These are phyloP conservation scores for Eucalyptus grandis DNA, from an alignment of 345 rosid genomes.

Conservation along the genomic window DNA sequence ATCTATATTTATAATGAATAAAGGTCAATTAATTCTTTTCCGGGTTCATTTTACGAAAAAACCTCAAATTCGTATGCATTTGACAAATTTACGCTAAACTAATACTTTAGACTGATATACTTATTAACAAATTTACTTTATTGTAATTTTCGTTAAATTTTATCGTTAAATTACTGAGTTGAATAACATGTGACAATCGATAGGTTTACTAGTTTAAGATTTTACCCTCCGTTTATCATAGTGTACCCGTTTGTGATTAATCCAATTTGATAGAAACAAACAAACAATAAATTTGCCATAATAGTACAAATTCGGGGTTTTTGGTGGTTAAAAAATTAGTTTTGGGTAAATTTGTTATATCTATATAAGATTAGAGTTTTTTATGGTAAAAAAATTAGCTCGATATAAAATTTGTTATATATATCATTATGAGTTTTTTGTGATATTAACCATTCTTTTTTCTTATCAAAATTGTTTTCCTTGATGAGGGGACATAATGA, in stretches of 20 bases:
- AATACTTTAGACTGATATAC: accelerated
- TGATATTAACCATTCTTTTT: not conserved
- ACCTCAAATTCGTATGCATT: not conserved
- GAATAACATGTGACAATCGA: accelerated
- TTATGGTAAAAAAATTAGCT: too few species aligned
- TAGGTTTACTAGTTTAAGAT: accelerated
- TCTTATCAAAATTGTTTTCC: not conserved
- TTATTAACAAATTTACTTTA: accelerated
- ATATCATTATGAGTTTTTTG: not conserved
- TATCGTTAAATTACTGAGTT: accelerated
- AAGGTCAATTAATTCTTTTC: not conserved
- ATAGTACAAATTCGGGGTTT: too few species aligned
- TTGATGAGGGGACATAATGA: not conserved
- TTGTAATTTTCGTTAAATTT: too few species aligned
- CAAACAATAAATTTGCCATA: too few species aligned
- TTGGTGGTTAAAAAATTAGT: too few species aligned
- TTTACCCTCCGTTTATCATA: too few species aligned
- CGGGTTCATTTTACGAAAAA: too few species aligned
- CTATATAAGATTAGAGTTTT: accelerated
- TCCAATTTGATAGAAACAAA: too few species aligned
- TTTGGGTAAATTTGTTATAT: accelerated
- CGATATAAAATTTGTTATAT: too few species aligned
- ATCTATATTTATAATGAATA: not conserved
- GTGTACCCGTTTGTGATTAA: too few species aligned
- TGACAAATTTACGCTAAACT: too few species aligned